phyloP scores from a whole-genome alignment of 257 asterid genomes.

The Paraleonurus japonicus region DNA sequence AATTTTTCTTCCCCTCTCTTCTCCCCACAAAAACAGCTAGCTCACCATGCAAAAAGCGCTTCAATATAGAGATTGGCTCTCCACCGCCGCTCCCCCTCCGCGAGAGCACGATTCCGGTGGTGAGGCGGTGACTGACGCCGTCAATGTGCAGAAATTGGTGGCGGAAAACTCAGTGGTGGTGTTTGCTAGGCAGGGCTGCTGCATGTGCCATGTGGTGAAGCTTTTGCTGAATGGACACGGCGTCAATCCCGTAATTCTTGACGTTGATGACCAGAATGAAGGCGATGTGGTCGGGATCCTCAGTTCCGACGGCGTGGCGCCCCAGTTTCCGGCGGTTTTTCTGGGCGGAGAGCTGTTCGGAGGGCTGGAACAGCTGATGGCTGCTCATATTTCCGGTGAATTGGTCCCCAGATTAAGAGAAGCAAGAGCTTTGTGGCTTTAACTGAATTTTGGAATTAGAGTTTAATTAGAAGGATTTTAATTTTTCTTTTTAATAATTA shows the following conservation, averaged over 20 bases:
- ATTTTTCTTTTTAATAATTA: neutral
- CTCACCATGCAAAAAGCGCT: constrained; percentile 62
- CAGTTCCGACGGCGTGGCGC: constrained; percentile 4
- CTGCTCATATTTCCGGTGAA: constrained; percentile 76
- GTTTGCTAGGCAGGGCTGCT: constrained; percentile 63
- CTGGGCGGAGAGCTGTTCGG: constrained; percentile 82
- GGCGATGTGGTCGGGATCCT: constrained; percentile 28
- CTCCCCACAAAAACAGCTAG: neutral
- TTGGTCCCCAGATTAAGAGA: constrained; percentile 67
- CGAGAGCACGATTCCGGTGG: neutral
- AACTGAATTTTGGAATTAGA: constrained; percentile 27
- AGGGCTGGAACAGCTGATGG: constrained; percentile 72
- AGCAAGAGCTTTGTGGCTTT: constrained; percentile 87
- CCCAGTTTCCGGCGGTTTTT: constrained; percentile 66
- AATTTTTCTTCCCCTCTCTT: neutral
- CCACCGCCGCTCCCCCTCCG: constrained; percentile 23
- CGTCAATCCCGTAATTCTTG: constrained; percentile 52
- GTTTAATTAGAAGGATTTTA: neutral
- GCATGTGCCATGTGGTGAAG: constrained; percentile 82
- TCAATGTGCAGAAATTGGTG: constrained; percentile 34
- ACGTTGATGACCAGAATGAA: constrained; percentile 55
- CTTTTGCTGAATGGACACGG: constrained; percentile 68
- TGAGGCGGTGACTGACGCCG: neutral
- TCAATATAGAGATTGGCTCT: constrained; percentile 32
- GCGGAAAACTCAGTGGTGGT: constrained; percentile 71